Conservation (phyloP, 176 grass and related monocot species). For the Eleusine indica region DNA sequence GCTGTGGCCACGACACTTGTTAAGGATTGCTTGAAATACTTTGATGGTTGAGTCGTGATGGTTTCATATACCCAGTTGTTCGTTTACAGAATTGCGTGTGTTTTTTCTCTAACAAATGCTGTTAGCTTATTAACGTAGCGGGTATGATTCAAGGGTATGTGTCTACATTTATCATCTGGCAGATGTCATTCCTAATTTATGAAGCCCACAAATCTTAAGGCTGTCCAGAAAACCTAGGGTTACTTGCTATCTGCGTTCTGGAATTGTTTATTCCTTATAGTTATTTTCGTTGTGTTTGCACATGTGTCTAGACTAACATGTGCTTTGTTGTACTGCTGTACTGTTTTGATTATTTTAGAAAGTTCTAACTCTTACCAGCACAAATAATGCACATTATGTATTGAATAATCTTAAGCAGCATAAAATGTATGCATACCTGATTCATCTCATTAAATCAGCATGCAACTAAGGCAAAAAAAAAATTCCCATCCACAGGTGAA, state of each 20-base stretch:
- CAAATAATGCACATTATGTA: not conserved
- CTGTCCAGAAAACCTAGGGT: not conserved
- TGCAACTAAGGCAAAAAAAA: not conserved
- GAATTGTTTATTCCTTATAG: not conserved
- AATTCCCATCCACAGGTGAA: constrained; percentile 32
- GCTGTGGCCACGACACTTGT: not conserved
- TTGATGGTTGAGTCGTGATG: not conserved
- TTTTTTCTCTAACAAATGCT: not conserved
- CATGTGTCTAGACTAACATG: not conserved
- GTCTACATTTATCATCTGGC: not conserved
- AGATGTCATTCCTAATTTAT: not conserved
- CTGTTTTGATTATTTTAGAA: not conserved
- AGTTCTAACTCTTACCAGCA: not conserved
- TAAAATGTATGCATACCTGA: not conserved
- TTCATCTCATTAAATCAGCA: not conserved
- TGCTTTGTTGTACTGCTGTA: not conserved
- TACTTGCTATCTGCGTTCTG: not conserved
- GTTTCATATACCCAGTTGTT: not conserved
- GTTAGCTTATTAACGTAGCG: not conserved
- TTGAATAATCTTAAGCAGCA: not conserved
- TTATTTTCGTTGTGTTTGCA: not conserved
- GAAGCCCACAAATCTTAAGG: not conserved
- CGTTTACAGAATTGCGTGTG: not conserved
- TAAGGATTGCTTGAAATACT: not conserved
- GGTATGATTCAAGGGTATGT: not conserved